phyloP scores from a whole-genome alignment of 2,329 filamentous ascomycete species.

The Ambrosiella beaveri region DNA sequence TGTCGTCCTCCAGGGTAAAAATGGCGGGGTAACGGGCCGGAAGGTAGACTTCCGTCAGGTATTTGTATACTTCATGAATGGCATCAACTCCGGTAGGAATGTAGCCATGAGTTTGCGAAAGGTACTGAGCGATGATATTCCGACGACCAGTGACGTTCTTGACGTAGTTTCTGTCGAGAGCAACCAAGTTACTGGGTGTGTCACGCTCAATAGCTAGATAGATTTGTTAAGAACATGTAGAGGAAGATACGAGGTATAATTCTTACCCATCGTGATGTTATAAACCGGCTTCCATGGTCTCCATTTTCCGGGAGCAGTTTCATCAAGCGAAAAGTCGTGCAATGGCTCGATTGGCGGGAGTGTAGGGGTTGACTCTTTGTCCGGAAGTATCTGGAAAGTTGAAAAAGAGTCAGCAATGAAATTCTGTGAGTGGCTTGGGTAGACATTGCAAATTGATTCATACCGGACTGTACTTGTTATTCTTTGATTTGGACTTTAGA shows the following conservation, averaged over 20 bases:
- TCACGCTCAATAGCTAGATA: conserved; percentile 27
- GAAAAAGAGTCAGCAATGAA: neutral
- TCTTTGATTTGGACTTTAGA: conserved; percentile 1
- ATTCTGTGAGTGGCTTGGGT: neutral
- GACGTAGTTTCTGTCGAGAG: conserved; percentile 34
- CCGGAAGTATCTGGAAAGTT: conserved; percentile 1
- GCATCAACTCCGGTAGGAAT: conserved; percentile 24
- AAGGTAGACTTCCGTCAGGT: conserved; percentile 29
- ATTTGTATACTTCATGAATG: conserved; percentile 31
- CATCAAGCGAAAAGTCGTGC: conserved; percentile 24
- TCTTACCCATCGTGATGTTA: conserved; percentile 36
- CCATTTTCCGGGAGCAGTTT: conserved; percentile 22
- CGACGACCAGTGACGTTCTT: conserved; percentile 26
- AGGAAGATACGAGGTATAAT: neutral
- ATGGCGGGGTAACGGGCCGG: conserved; percentile 31
- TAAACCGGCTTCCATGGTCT: conserved; percentile 35
- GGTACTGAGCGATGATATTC: conserved; percentile 23
- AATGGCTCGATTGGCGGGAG: conserved; percentile 16
- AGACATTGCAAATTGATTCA: neutral
- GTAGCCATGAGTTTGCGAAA: conserved; percentile 25
- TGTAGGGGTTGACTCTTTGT: neutral
- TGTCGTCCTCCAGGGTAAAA: conserved; percentile 19
- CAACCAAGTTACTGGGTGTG: conserved; percentile 32
- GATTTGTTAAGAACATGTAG: neutral
- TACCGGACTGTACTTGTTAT: neutral